Evolutionary conservation across 2,329 filamentous ascomycete genomes (phyloP), one percentile per base, ranked within the genome.

Genomic region (Pseudogymnoascus sp.): DNA sequence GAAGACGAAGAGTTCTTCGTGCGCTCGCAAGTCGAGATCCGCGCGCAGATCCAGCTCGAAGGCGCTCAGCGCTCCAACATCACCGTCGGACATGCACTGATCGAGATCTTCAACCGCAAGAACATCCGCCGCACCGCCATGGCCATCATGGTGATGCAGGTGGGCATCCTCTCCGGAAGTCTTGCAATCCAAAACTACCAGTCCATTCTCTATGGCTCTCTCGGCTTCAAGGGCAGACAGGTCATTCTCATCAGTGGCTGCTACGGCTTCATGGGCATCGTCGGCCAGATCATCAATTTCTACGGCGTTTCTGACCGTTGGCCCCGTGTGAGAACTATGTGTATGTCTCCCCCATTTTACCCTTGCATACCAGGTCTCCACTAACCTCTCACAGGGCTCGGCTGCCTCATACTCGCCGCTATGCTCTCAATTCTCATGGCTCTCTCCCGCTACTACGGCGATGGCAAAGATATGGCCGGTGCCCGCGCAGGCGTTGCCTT

Each of bases 221-320:
- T 82, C 61, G 79, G 77, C 66, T 78, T 80, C 21, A 77, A 79
- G 63, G 79, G 79, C 68, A 76, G 76, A 65, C 75, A 76, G 5
- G 75, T 79, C 23, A 73, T 82, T 3, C 72, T 82, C 14, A 81
- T 80, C 25, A 78, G 78, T 61, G 80, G 78, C 9, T 77, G 77
- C 16, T 75, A 75, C n/a, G 73, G 73, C 7, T 68, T 74, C 21
- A 75, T 74, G 72, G 72, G 69, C 0, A 61, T 74, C 9, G 63
- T 72, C 2, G 72, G 72, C 1, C 71, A 73, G 40, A 63, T 70
- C 8, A 69, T 74, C 37, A 72, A 72, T 59, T 60, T 74, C 7
- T 62, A 71, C 38, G 64, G 68, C 21, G 69, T 74, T 0, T 67
- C 71, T 0, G 73, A 75, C 34, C 66, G 68, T 34, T 74, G 72